These are phyloP conservation scores for Saitozyma sp. DNA, from an alignment of 768 basidiomycete genomes.

Conservation along the genomic window DNA sequence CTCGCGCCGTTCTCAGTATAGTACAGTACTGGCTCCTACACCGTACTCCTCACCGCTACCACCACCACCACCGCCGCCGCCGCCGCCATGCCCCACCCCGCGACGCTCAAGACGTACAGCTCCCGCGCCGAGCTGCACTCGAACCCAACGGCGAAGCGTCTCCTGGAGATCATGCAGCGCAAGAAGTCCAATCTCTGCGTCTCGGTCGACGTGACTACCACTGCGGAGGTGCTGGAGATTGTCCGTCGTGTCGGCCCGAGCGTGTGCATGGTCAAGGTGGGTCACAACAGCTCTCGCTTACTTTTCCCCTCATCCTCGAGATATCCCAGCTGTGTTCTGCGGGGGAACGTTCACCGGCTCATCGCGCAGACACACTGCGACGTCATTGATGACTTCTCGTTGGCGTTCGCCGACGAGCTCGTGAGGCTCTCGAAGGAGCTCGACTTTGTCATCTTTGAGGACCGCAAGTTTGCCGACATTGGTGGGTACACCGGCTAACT, in stretches of 20 bases:
- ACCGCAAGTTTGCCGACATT: slow-evolving; percentile 98
- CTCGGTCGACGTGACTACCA: slow-evolving; percentile 87
- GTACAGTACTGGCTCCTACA: background rate
- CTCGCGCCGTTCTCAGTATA: background rate
- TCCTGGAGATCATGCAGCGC: slow-evolving; percentile 77
- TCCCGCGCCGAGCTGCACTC: slow-evolving; percentile 38
- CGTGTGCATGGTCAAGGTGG: slow-evolving; percentile 89
- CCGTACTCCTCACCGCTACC: background rate
- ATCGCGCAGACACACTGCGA: slow-evolving; percentile 85
- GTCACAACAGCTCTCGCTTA: slow-evolving; percentile 13
- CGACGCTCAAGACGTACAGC: slow-evolving; percentile 44
- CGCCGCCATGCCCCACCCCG: slow-evolving; percentile 21
- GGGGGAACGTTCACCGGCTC: slow-evolving; percentile 17
- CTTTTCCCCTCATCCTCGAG: too few species aligned
- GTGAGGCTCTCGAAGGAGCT: slow-evolving; percentile 71
- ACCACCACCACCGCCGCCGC: background rate
- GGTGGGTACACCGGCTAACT: slow-evolving; percentile 59
- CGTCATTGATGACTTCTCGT: slow-evolving; percentile 87
- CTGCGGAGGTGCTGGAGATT: slow-evolving; percentile 75
- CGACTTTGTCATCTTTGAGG: slow-evolving; percentile 96
- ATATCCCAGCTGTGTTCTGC: too few species aligned
- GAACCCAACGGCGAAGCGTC: slow-evolving; percentile 75
- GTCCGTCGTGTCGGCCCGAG: slow-evolving; percentile 85
- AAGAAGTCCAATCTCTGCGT: slow-evolving; percentile 92
- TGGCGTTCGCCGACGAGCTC: slow-evolving; percentile 67